Base-by-base conservation (phyloP, 2,329 filamentous ascomycete genomes). In the Diaporthe ilicicola region DNA sequence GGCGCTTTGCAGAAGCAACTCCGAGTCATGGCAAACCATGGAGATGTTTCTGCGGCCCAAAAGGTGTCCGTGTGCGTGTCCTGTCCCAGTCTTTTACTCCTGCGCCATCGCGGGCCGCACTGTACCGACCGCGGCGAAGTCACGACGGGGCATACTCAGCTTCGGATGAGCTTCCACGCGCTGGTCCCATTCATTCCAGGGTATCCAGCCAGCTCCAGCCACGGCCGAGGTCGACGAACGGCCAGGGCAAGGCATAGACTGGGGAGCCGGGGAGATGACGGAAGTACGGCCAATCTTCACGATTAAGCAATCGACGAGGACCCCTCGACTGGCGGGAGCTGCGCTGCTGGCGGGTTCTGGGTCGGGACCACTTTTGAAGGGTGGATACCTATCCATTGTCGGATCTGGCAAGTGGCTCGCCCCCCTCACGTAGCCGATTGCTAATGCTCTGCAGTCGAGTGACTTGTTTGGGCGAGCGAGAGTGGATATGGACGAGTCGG, bases 381-480 rank as follows among this genome's bases (percentile, higher is more conserved):
- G 15, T 37, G 42, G 42, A 37, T 19, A 5, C 4, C 32, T 34
- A 37, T 50, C 24, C 44, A 50, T 64, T 29, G 29, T 64, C 59
- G 59, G 59, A 64, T 64, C 59, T 48, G 59, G 59, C 19, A 64
- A 46, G 59, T 64, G 59, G 42, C n/a, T 50, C 44, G 44, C n/a
- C 59, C 59, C 7, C 59, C 7, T 50, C 44, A 37, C 8, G 44
- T 4, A 34, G 59, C 29, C 59, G 59, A 64, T 64, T 64, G 59
- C 59, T 64, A 64, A 64, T 64, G 59, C 59, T 64, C 59, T 64
- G 44, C 44, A 64, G 50, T 24, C 59, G 13, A 64, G 44, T 64
- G 59, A 64, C 44, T 64, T 42, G 17, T 64, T 64, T 64, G 48
- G 59, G 59, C 44, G 29, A 29, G n/a, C n/a, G 44, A 27, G 29